Evolutionary conservation across 192 early-diverging fungal genomes (phyloP).

Genomic region (Umbelopsis ramanniana): DNA sequence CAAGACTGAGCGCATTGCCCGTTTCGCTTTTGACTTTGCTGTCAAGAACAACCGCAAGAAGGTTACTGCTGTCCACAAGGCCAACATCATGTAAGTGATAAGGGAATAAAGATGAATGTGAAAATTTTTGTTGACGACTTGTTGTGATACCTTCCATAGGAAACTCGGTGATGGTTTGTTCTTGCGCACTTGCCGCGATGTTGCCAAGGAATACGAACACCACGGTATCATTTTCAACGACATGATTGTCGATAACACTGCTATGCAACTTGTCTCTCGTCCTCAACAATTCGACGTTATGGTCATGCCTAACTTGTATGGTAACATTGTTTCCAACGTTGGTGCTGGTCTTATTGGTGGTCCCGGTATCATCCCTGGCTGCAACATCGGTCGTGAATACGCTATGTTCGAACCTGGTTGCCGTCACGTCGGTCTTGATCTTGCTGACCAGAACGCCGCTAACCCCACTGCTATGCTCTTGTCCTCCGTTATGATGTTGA

Average conservation of each 20-base stretch:
- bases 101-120: no score
- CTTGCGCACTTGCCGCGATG: conserved; percentile 94
- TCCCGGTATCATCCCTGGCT: conserved; percentile 94
- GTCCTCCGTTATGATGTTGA: conserved; percentile 94
- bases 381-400: conserved; percentile 97
- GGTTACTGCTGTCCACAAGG: conserved; percentile 99
- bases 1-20: conserved; percentile 99
- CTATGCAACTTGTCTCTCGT: conserved; percentile 98
- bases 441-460: conserved; percentile 92
- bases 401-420: conserved; percentile 98
- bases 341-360: conserved; percentile 96
- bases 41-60: conserved; percentile 97
- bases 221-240: conserved; percentile 92
- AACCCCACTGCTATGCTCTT: conserved; percentile 95
- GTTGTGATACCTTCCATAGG: conserved; percentile 40
- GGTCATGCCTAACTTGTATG: conserved; percentile 99
- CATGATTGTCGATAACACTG: conserved; percentile 99
- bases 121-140: neutral
- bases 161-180: conserved; percentile 99
- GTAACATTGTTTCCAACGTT: conserved; percentile 98
- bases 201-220: conserved; percentile 90
- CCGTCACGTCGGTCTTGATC: conserved; percentile 97
- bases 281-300: conserved; percentile 99
- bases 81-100: conserved; percentile 94
- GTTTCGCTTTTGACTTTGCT: conserved; percentile 98